Percentiles rank a stretch among this genome's conserved stretches.
Evolutionary conservation across 2,329 filamentous ascomycete species (phyloP).

Genomic region (Parastagonospora avenae): DNA sequence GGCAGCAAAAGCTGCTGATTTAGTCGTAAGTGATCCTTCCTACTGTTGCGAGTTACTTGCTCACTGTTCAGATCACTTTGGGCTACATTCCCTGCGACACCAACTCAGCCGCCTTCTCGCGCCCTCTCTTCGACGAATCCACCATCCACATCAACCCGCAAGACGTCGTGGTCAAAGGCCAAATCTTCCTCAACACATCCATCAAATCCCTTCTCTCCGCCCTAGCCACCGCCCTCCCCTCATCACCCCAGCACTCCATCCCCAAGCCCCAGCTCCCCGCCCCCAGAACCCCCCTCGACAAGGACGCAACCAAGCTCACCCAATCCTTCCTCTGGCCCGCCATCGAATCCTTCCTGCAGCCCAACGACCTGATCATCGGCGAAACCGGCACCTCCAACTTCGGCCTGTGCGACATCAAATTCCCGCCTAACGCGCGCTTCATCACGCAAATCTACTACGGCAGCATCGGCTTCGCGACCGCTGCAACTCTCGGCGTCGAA

Average conservation of each 20-base stretch:
- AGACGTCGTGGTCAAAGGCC: slow-evolving; percentile 43
- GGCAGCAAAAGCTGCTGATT: slow-evolving; percentile 44
- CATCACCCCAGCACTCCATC: slow-evolving; percentile 27
- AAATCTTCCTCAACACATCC: slow-evolving; percentile 36
- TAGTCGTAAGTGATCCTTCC: slow-evolving; percentile 20
- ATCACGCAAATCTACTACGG: slow-evolving; percentile 52
- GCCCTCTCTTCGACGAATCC: slow-evolving; percentile 35
- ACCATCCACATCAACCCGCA: slow-evolving; percentile 46
- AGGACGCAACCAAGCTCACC: slow-evolving; percentile 46
- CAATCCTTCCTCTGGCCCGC: slow-evolving; percentile 52
- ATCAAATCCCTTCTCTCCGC: slow-evolving; percentile 46
- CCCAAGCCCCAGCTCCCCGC: slow-evolving; percentile 32
- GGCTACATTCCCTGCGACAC: slow-evolving; percentile 51
- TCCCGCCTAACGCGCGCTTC: slow-evolving; percentile 35
- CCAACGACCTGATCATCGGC: slow-evolving; percentile 47
- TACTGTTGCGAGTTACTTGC: not conserved
- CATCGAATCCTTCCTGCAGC: slow-evolving; percentile 45
- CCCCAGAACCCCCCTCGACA: slow-evolving; percentile 35
- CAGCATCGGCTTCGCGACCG: slow-evolving; percentile 51
- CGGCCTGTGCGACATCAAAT: slow-evolving; percentile 44
- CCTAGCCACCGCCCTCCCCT: slow-evolving; percentile 31
- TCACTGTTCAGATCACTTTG: slow-evolving; percentile 32
- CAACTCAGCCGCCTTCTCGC: slow-evolving; percentile 50
- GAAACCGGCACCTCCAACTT: slow-evolving; percentile 51
- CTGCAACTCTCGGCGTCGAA: slow-evolving; percentile 50